Percentiles rank a stretch among this genome's conserved stretches.
Evolutionary conservation across 495 filamentous ascomycete genomes (phyloP).

Genomic region (Annulohypoxylon stygium): DNA sequence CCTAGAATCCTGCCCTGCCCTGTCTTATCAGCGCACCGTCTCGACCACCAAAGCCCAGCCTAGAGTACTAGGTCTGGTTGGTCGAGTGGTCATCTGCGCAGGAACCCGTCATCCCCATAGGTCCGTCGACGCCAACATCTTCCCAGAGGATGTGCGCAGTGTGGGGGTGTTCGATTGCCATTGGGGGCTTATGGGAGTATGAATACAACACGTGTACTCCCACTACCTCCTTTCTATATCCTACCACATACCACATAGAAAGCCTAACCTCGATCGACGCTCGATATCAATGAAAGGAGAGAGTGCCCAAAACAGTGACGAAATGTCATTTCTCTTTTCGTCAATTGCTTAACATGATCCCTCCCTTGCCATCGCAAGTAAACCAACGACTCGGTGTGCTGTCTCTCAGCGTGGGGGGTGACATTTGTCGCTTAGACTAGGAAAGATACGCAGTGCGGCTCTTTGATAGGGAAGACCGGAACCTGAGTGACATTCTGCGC

Average conservation of each 20-base stretch:
- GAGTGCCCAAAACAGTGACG: constrained; percentile 32
- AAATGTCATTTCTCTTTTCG: constrained; percentile 27
- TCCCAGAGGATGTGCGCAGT: constrained; percentile 25
- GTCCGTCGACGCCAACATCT: constrained; percentile 44
- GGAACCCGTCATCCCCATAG: constrained; percentile 54
- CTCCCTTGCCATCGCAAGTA: constrained; percentile 27
- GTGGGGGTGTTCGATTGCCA: constrained; percentile 35
- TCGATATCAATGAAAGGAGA: constrained; percentile 15
- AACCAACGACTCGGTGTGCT: constrained; percentile 29
- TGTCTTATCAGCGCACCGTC: constrained; percentile 44
- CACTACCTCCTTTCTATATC: constrained; percentile 26
- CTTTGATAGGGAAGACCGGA: constrained; percentile 26
- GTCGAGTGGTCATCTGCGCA: constrained; percentile 53
- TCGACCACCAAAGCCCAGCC: constrained; percentile 41
- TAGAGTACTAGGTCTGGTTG: constrained; percentile 39
- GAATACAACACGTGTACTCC: constrained; percentile 37
- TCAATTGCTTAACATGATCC: constrained; percentile 28
- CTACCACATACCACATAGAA: background rate
- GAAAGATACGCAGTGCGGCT: constrained; percentile 44
- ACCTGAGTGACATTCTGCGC: constrained; percentile 9
- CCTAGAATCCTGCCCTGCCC: constrained; percentile 38
- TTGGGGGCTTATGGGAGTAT: constrained; percentile 26
- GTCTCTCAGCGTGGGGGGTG: constrained; percentile 34
- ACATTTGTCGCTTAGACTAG: constrained; percentile 31
- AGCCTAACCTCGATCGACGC: constrained; percentile 25